Percentiles rank a stretch among this genome's conserved stretches.
These are phyloP conservation scores for Phellopilus nigrolimitatus DNA, from an alignment of 1,284 basidiomycete genomes.

Conservation along the genomic window DNA sequence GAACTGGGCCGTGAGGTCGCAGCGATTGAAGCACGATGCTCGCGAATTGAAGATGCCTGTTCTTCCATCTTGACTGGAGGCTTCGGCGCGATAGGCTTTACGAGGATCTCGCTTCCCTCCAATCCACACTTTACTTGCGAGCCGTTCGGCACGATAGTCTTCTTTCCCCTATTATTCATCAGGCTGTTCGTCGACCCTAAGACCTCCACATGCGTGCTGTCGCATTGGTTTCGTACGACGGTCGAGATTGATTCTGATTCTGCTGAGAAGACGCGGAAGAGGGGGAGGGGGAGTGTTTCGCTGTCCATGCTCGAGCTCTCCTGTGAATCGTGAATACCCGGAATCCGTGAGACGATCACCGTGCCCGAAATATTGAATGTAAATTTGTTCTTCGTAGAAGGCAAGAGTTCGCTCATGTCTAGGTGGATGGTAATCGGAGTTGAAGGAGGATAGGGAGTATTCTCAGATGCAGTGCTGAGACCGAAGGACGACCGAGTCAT, in stretches of 20 bases:
- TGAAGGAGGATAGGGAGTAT: slow-evolving; percentile 34
- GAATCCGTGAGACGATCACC: slow-evolving; percentile 50
- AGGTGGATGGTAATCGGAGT: slow-evolving; percentile 66
- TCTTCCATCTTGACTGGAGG: not conserved
- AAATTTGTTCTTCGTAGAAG: slow-evolving; percentile 56
- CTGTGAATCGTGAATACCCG: slow-evolving; percentile 26
- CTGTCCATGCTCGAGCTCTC: slow-evolving; percentile 22
- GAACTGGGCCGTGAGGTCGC: slow-evolving; percentile 20
- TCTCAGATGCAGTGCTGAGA: slow-evolving; percentile 29
- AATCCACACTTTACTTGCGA: slow-evolving; percentile 15
- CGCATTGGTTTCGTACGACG: slow-evolving; percentile 52
- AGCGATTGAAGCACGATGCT: not conserved
- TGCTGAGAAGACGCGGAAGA: slow-evolving; percentile 62
- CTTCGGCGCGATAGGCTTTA: slow-evolving; percentile 5
- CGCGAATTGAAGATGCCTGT: not conserved
- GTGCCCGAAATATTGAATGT: slow-evolving; percentile 62
- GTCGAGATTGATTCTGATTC: slow-evolving; percentile 54
- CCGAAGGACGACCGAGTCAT: slow-evolving; percentile 30
- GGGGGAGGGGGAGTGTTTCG: slow-evolving; percentile 54
- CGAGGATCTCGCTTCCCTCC: slow-evolving; percentile 16
- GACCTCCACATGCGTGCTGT: slow-evolving; percentile 49
- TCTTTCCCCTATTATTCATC: slow-evolving; percentile 1
- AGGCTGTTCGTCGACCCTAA: slow-evolving; percentile 30
- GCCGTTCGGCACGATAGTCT: slow-evolving; percentile 15
- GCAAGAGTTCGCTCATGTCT: slow-evolving; percentile 72